Evolutionary conservation across 129 eudicot genomes (phyloP).

Genomic region (Tanacetum coccineum): DNA sequence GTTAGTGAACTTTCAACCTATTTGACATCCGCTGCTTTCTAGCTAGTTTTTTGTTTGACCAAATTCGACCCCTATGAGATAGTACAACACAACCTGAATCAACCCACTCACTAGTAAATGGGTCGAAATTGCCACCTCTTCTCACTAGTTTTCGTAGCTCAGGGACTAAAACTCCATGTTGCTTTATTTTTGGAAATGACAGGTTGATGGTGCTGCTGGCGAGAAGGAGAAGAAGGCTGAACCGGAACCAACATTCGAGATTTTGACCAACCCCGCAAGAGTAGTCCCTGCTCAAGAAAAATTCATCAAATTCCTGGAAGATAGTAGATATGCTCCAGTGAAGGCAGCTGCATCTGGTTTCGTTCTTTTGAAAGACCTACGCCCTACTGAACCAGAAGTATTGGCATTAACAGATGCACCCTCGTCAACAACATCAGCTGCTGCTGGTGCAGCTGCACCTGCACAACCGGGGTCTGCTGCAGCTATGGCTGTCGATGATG

Average conservation of each 20-base stretch:
- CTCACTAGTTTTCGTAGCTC: background rate
- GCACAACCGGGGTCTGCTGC: too few relatives aligned
- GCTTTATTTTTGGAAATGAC: constrained; percentile 8
- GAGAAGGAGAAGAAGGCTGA: constrained; percentile 88
- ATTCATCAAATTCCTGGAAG: constrained; percentile 69
- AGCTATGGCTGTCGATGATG: too few relatives aligned
- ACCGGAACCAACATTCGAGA: constrained; percentile 76
- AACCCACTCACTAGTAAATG: background rate
- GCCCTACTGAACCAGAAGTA: constrained; percentile 77
- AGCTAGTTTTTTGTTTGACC: too few relatives aligned
- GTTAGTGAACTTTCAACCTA: too few relatives aligned
- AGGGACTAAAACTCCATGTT: background rate
- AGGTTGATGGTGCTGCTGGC: constrained; percentile 61
- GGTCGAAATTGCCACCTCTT: background rate
- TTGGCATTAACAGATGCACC: constrained; percentile 75
- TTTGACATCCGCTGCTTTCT: too few relatives aligned
- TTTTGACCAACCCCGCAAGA: constrained; percentile 81
- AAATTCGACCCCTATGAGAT: too few relatives aligned
- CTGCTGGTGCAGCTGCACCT: constrained; percentile 48
- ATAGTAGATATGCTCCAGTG: constrained; percentile 75
- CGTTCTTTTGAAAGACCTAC: constrained; percentile 73
- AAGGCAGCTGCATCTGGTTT: constrained; percentile 87
- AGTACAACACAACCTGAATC: background rate
- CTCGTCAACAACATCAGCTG: constrained; percentile 45
- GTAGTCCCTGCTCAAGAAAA: constrained; percentile 95